Evolutionary conservation across 2,329 filamentous ascomycete genomes (phyloP).

Genomic region (Periconia digitata): DNA sequence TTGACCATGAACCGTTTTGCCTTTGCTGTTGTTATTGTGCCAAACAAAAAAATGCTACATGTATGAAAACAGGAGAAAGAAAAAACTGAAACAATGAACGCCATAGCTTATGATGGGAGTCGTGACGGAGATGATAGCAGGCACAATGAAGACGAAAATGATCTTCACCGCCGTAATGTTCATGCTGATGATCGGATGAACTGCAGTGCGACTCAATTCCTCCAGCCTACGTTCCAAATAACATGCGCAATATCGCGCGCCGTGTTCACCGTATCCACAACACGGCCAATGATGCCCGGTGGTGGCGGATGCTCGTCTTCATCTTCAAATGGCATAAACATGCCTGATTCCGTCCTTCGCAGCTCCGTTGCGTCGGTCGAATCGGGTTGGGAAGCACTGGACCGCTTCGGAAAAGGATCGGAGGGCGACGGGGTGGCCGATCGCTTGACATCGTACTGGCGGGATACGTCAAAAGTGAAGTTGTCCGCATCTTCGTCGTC

Average conservation of each 20-base stretch:
- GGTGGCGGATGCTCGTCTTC: constrained; percentile 62
- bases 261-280: constrained; percentile 76
- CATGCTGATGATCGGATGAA: background rate
- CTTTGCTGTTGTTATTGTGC: background rate
- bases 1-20: background rate
- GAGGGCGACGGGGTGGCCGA: constrained; percentile 40
- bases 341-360: constrained; percentile 78
- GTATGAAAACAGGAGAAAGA: background rate
- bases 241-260: constrained; percentile 66
- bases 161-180: constrained; percentile 11
- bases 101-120: constrained; percentile 20
- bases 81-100: constrained; percentile 6
- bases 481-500: constrained; percentile 49
- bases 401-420: constrained; percentile 16
- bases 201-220: constrained; percentile 38
- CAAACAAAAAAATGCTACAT: background rate
- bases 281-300: constrained; percentile 71
- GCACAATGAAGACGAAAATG: constrained; percentile 22
- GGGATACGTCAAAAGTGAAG: constrained; percentile 48
- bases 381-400: constrained; percentile 9
- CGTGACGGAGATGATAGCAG: constrained; percentile 10
- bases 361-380: constrained; percentile 54
- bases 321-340: constrained; percentile 88
- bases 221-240: constrained; percentile 68
- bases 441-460: constrained; percentile 37